Evolutionary conservation across 2,329 filamentous ascomycete species (phyloP).

Genomic region (Botryosphaeria dothidea): DNA sequence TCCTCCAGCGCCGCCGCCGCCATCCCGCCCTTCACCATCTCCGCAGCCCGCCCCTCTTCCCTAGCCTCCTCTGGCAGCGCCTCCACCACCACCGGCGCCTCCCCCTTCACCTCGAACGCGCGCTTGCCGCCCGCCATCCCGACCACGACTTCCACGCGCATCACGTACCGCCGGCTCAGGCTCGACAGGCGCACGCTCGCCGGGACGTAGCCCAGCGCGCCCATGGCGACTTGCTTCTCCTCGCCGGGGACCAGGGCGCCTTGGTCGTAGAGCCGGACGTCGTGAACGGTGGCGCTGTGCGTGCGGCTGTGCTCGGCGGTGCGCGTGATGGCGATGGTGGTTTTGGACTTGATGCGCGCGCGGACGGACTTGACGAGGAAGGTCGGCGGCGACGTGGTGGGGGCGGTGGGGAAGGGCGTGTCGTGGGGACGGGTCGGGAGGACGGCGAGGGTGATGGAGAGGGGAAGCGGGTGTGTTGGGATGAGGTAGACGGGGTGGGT

Average conservation of each 20-base stretch:
- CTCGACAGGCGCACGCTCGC: not conserved
- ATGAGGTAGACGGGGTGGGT: not conserved
- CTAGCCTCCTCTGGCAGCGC: not conserved
- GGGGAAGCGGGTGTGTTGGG: not conserved
- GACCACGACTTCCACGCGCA: not conserved
- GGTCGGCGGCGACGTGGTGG: not conserved
- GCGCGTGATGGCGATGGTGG: not conserved
- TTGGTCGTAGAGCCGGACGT: not conserved
- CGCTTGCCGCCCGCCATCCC: not conserved
- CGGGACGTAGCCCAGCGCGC: not conserved
- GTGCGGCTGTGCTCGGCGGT: not conserved
- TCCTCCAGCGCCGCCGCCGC: not conserved
- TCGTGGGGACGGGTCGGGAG: not conserved
- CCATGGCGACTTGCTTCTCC: not conserved
- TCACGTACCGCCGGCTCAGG: not conserved
- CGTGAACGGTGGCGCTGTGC: not conserved
- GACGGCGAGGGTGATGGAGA: not conserved
- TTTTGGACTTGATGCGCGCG: not conserved
- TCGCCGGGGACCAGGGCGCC: not conserved
- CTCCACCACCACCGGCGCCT: not conserved
- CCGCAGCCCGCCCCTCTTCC: not conserved
- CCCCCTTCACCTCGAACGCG: not conserved
- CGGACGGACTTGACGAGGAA: not conserved
- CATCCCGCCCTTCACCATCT: not conserved
- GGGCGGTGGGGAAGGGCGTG: not conserved